Evolutionary conservation across 177 flowering plant species (phyloP).

Genomic region (Vitis hybrid): DNA sequence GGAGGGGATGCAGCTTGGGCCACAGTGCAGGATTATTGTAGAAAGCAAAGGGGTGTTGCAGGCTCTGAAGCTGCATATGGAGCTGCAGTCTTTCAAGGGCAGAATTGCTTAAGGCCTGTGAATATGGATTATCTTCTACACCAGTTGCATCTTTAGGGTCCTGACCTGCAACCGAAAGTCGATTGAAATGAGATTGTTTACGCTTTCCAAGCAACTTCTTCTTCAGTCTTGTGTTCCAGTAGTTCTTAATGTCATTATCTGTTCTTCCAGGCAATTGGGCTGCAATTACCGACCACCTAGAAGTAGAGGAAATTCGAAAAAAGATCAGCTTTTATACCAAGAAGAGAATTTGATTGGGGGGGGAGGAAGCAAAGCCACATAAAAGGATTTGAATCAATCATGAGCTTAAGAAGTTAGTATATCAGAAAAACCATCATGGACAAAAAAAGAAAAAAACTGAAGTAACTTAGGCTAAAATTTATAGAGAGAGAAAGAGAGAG

Average conservation of each 20-base stretch:
- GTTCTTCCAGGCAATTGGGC: slow-evolving; percentile 93
- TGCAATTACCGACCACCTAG: slow-evolving; percentile 93
- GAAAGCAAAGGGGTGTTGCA: slow-evolving; percentile 57
- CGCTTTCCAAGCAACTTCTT: slow-evolving; percentile 78
- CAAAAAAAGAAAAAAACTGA: slow-evolving; percentile 8
- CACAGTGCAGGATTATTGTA: slow-evolving; percentile 63
- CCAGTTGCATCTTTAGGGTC: slow-evolving; percentile 24
- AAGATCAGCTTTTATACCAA: background rate
- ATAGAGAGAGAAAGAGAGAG: slow-evolving; percentile 20
- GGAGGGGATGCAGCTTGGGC: slow-evolving; percentile 69
- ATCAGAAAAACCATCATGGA: slow-evolving; percentile 7
- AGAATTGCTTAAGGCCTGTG: slow-evolving; percentile 55
- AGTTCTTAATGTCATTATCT: slow-evolving; percentile 90
- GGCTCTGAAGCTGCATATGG: slow-evolving; percentile 82
- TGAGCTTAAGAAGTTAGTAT: background rate
- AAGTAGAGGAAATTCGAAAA: background rate
- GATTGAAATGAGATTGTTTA: slow-evolving; percentile 40
- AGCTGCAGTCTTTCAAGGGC: slow-evolving; percentile 92
- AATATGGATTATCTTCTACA: slow-evolving; percentile 16
- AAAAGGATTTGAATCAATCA: background rate
- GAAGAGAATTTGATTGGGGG: background rate
- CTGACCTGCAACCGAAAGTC: slow-evolving; percentile 16
- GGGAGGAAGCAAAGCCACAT: background rate
- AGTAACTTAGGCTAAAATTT: slow-evolving; percentile 7
- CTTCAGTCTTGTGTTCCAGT: slow-evolving; percentile 93